Evolutionary conservation across 2,329 filamentous ascomycete genomes (phyloP).

Genomic region (Gnomoniopsis smithogilvyi): DNA sequence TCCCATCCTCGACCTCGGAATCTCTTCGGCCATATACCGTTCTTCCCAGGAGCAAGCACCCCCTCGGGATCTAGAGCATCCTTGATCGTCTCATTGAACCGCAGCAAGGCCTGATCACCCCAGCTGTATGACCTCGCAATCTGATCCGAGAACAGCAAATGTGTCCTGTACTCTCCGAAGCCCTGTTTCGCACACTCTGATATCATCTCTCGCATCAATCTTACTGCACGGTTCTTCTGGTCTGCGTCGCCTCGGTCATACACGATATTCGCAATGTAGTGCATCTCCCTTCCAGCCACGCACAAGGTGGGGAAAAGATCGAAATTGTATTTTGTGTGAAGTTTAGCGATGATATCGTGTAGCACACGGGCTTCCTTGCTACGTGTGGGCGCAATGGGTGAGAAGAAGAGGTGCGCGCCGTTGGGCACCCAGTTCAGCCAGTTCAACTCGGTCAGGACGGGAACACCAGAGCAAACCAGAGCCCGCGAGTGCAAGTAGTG

Average conservation of each 20-base stretch:
- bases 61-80: constrained; percentile 39
- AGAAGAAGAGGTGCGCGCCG: constrained; percentile 34
- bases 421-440: constrained; percentile 36
- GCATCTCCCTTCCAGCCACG: constrained; percentile 39
- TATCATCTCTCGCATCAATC: constrained; percentile 32
- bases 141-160: constrained; percentile 37
- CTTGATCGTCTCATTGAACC: constrained; percentile 36
- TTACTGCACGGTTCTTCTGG: constrained; percentile 22
- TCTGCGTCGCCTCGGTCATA: constrained; percentile 37
- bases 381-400: constrained; percentile 32
- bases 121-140: constrained; percentile 36
- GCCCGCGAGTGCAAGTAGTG: constrained; percentile 35
- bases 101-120: constrained; percentile 33
- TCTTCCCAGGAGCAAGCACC: constrained; percentile 42
- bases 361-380: constrained; percentile 32
- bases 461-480: constrained; percentile 33
- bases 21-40: constrained; percentile 33
- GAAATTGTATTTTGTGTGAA: constrained; percentile 24
- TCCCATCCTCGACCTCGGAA: constrained; percentile 30
- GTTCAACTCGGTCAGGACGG: constrained; percentile 36
- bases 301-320: constrained; percentile 30
- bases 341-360: constrained; percentile 28
- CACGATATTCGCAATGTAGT: constrained; percentile 40
- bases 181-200: constrained; percentile 32
- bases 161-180: constrained; percentile 39